Percentiles rank a stretch among this genome's conserved stretches.
phyloP scores from a whole-genome alignment of 441 rosid species.

The Euphorbia schlechtendalii region DNA sequence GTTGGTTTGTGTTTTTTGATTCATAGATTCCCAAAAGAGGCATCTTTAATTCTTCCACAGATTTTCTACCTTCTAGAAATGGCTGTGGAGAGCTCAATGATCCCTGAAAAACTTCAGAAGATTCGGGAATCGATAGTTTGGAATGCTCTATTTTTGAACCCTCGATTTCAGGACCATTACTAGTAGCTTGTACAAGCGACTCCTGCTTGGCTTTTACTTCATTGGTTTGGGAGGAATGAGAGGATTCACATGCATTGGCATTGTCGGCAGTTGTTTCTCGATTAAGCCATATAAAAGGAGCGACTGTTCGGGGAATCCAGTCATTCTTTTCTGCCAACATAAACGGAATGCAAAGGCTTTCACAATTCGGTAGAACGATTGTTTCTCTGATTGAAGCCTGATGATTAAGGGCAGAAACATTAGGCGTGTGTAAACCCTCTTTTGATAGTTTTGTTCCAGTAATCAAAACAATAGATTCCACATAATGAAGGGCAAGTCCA shows the following conservation, averaged over 20 bases:
- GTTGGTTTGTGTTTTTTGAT: slow-evolving; percentile 26
- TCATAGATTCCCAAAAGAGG: slow-evolving; percentile 44
- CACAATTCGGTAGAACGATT: slow-evolving; percentile 89
- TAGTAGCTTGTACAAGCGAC: slow-evolving; percentile 18
- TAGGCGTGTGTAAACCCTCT: background rate
- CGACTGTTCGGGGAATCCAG: slow-evolving; percentile 67
- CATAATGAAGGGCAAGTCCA: slow-evolving; percentile 14
- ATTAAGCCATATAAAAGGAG: slow-evolving; percentile 83
- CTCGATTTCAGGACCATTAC: slow-evolving; percentile 29
- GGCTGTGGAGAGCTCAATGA: slow-evolving; percentile 25
- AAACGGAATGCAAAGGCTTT: slow-evolving; percentile 65
- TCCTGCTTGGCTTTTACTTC: slow-evolving; percentile 40
- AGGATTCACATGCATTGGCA: slow-evolving; percentile 17
- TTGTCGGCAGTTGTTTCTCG: slow-evolving; percentile 50
- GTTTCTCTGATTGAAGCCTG: slow-evolving; percentile 68
- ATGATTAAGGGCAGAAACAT: slow-evolving; percentile 17
- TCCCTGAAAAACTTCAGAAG: slow-evolving; percentile 18
- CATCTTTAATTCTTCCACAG: slow-evolving; percentile 42
- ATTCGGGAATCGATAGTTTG: slow-evolving; percentile 22
- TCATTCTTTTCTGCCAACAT: slow-evolving; percentile 89
- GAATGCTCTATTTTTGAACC: slow-evolving; percentile 23
- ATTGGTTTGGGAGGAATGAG: slow-evolving; percentile 30
- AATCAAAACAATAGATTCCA: background rate
- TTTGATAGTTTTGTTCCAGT: background rate
- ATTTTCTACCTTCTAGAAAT: slow-evolving; percentile 25